Percentiles rank a stretch among this genome's conserved stretches.
Conservation (phyloP, 2,329 filamentous ascomycete genomes). For the Fonsecaea erecta region DNA sequence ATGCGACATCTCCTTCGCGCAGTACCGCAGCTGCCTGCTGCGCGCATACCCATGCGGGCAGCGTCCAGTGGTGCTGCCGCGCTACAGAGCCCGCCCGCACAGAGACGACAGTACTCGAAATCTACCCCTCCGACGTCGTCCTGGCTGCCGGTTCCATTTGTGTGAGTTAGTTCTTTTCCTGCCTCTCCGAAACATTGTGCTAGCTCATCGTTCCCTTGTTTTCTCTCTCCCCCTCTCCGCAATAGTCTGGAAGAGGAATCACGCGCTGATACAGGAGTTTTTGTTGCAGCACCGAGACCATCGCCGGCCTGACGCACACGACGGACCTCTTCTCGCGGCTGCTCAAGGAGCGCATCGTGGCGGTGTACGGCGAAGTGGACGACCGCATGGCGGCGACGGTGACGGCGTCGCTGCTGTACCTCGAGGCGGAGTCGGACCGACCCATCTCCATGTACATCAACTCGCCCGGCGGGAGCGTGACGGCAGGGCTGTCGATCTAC, state of each 20-base stretch:
- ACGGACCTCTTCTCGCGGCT: slow-evolving; percentile 84
- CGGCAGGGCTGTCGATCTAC: slow-evolving; percentile 87
- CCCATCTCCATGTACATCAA: slow-evolving; percentile 98
- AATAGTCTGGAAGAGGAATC: neutral
- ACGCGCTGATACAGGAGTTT: neutral
- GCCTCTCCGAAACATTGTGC: too few species aligned
- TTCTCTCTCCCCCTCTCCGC: neutral
- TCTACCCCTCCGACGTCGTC: slow-evolving; percentile 11
- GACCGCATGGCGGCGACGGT: slow-evolving; percentile 90
- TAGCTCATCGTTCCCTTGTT: too few species aligned
- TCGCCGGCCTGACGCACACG: slow-evolving; percentile 44
- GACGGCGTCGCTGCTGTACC: slow-evolving; percentile 93
- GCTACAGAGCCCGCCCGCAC: neutral
- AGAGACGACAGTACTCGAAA: slow-evolving; percentile 19
- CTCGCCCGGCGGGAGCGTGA: slow-evolving; percentile 90
- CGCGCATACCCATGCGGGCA: slow-evolving; percentile 11
- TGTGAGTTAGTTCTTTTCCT: slow-evolving; percentile 3
- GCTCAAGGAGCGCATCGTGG: slow-evolving; percentile 62
- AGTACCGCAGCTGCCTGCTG: slow-evolving; percentile 17
- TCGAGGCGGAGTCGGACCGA: slow-evolving; percentile 88
- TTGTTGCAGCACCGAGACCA: slow-evolving; percentile 26
- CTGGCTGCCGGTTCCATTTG: slow-evolving; percentile 37
- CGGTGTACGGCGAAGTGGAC: slow-evolving; percentile 54
- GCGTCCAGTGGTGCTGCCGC: neutral
- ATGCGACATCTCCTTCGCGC: slow-evolving; percentile 28